Conservation (phyloP, 164 flowering plant genomes). For the Stephania yunnanensis region DNA sequence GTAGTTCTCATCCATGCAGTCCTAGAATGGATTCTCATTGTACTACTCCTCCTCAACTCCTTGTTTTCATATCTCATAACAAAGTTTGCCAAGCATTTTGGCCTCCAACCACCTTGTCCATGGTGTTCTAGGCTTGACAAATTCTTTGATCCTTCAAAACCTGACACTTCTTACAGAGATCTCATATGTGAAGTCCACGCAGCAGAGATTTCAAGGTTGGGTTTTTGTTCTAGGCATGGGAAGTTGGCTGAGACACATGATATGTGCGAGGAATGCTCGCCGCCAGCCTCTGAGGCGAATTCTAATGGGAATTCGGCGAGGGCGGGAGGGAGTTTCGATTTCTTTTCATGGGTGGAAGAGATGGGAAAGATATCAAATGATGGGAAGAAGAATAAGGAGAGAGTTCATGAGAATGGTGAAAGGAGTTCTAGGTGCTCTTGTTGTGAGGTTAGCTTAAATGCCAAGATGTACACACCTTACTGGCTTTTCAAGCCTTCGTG, state of each 20-base stretch:
- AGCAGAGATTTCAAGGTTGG: conserved; percentile 65
- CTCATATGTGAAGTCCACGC: conserved; percentile 79
- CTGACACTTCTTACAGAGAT: conserved; percentile 31
- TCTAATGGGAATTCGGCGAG: conserved; percentile 10
- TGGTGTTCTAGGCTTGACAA: conserved; percentile 79
- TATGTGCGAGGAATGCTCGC: conserved; percentile 81
- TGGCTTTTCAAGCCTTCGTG: conserved; percentile 45
- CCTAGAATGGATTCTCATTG: conserved; percentile 86
- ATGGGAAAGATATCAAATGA: conserved; percentile 5
- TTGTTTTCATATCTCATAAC: conserved; percentile 68
- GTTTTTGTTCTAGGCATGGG: conserved; percentile 58
- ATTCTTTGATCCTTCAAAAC: conserved; percentile 35
- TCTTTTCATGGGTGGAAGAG: conserved; percentile 40
- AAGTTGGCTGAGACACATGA: conserved; percentile 45
- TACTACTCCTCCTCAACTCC: conserved; percentile 71
- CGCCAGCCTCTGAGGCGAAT: conserved; percentile 29
- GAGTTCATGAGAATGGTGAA: conserved; percentile 26
- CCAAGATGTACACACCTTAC: conserved; percentile 32
- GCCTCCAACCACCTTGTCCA: conserved; percentile 78
- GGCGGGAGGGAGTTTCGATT: conserved; percentile 14
- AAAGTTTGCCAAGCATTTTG: conserved; percentile 66
- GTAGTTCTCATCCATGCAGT: conserved; percentile 57
- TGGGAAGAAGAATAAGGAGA: conserved; percentile 11
- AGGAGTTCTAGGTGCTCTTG: conserved; percentile 56
- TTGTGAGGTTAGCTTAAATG: conserved; percentile 46